These are phyloP conservation scores for Pythium monospermum DNA, from an alignment of 352 stramenopile species.

Conservation along the genomic window DNA sequence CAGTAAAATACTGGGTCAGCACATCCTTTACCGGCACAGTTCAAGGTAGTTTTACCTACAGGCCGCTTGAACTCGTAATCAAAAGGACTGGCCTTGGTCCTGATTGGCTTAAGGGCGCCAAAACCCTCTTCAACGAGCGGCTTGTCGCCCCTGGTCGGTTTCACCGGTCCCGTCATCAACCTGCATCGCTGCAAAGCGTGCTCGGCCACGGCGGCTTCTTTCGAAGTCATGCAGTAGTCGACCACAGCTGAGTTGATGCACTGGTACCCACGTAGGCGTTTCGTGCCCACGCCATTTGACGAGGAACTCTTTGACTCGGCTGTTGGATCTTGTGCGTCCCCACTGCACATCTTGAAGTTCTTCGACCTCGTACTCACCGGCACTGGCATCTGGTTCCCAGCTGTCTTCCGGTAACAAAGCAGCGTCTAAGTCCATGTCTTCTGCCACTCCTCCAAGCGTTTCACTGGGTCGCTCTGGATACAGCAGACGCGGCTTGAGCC, in stretches of 20 bases:
- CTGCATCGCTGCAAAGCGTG: slow-evolving; percentile 12
- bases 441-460: neutral
- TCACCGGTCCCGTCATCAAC: slow-evolving; percentile 1
- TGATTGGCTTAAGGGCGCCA: no score
- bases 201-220: neutral
- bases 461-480: slow-evolving; percentile 5
- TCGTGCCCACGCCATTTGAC: slow-evolving; percentile 17
- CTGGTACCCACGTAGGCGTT: slow-evolving; percentile 12
- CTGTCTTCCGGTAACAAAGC: slow-evolving; percentile 23
- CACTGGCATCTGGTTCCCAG: slow-evolving; percentile 7
- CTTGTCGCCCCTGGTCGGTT: neutral
- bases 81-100: no score
- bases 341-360: slow-evolving; percentile 10
- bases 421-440: slow-evolving; percentile 21
- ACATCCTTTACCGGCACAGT: no score
- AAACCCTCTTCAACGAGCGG: no score
- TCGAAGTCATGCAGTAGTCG: slow-evolving; percentile 18
- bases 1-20: no score
- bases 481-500: slow-evolving; percentile 16
- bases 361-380: slow-evolving; percentile 18
- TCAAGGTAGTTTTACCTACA: no score
- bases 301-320: slow-evolving; percentile 12
- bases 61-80: no score
- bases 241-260: slow-evolving; percentile 8
- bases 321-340: slow-evolving; percentile 1